Conservation (phyloP, 495 filamentous ascomycete species). For the Penicillium crystallinum region DNA sequence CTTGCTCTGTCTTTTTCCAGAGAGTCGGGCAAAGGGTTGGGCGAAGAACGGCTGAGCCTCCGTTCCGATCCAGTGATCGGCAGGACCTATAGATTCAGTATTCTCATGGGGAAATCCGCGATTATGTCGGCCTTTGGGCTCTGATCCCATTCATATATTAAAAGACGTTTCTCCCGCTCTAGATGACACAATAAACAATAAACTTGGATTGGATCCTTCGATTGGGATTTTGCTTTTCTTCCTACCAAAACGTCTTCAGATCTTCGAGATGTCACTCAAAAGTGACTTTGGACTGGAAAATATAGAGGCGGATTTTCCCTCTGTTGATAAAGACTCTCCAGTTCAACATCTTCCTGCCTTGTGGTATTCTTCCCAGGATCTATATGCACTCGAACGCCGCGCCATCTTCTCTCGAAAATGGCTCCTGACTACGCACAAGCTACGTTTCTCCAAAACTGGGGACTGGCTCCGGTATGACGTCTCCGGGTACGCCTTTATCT, state of each 20-base stretch:
- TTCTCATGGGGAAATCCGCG: conserved; percentile 3
- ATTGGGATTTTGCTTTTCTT: neutral
- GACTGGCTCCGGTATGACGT: conserved; percentile 45
- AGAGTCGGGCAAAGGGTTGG: neutral
- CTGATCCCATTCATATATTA: neutral
- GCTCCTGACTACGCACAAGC: conserved; percentile 48
- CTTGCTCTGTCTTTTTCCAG: too few species aligned
- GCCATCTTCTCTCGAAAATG: conserved; percentile 50
- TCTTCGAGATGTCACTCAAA: conserved; percentile 11
- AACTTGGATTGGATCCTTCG: neutral
- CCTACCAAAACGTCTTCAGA: neutral
- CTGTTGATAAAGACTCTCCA: conserved; percentile 9
- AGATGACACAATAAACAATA: too few species aligned
- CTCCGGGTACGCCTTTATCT: conserved; percentile 46
- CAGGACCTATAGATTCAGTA: neutral
- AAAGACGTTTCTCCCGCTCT: neutral
- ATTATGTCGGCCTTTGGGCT: neutral
- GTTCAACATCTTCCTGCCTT: conserved; percentile 39
- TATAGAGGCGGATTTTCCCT: neutral
- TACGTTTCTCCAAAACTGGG: conserved; percentile 42
- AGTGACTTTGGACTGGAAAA: conserved; percentile 22
- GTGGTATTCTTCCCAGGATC: conserved; percentile 46
- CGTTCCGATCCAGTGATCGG: conserved; percentile 27
- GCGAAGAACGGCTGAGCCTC: conserved; percentile 3
- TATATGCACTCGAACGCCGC: conserved; percentile 50